Base-by-base conservation (phyloP, 148 eudicot genomes). In the Cornus suecica region DNA sequence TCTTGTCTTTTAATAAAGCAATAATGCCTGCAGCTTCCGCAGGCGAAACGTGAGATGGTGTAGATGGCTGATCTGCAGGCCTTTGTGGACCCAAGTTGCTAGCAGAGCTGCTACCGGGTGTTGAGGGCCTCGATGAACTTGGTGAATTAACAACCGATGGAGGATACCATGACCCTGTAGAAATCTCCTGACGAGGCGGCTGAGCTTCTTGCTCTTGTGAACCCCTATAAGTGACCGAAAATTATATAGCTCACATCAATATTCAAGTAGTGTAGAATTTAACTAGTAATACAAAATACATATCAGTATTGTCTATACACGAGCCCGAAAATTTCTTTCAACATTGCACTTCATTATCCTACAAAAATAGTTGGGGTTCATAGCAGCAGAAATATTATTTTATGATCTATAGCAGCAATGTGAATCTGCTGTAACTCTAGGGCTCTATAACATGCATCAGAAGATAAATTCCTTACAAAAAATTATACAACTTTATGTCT, bases 11-110 rank as follows among this genome's bases (percentile, higher is more conserved):
- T 66, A 94, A 74, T 25, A 82, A 65, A 61, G 82, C 81, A 79
- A 92, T 90, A 65, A 94, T 87, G 78, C 91, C 88, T 30, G 97
- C 93, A 75, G 94, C 98, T 87, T 91, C 97, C 66, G 98, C 79
- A 41, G 97, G 98, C 18, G 98, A 89, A 79, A 90, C 97, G 79
- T 85, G 90, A n/a, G 90, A 83, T 66, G 86, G 80, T 71, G 94
- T 78, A 24, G 81, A 83, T 42, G 78, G 80, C 65, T 88, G 85
- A 69, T 93, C 98, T 15, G 81, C 81, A 23, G 91, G 87, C 75
- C 86, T 85, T 24, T 78, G 42, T 37, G 42, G 42, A 37, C 42
- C 42, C 6, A 37, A 37, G 42, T 37, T 37, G 42, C 42, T 37
- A 37, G 42, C 6, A 70, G 75, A 92, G 76, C 79, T 85, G 80